These are phyloP conservation scores for Lecanoromycetidae sp. DNA, from an alignment of 2,329 filamentous ascomycete species.

Conservation along the genomic window DNA sequence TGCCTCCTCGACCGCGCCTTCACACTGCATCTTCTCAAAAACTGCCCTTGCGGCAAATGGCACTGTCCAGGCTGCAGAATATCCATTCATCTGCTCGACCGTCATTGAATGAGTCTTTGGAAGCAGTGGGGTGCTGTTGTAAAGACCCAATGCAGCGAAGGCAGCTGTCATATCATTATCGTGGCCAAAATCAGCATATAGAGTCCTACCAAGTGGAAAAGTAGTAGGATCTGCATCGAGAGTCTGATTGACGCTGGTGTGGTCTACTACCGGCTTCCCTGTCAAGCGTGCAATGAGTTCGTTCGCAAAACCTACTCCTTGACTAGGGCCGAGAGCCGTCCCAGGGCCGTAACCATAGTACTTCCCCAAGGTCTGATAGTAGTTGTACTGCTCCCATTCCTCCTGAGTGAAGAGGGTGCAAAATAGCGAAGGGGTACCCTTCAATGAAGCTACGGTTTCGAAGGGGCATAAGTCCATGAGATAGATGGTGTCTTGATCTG, in stretches of 20 bases:
- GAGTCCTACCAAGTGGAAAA: constrained; percentile 53
- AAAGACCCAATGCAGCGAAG: constrained; percentile 65
- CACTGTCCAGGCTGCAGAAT: constrained; percentile 64
- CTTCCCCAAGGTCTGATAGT: constrained; percentile 67
- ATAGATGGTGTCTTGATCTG: constrained; percentile 48
- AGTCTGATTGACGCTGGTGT: constrained; percentile 66
- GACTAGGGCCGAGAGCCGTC: constrained; percentile 66
- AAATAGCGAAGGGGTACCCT: constrained; percentile 52
- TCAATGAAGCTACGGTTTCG: constrained; percentile 55
- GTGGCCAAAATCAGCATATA: constrained; percentile 88
- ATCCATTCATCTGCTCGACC: constrained; percentile 49
- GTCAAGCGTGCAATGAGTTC: constrained; percentile 77
- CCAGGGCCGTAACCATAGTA: constrained; percentile 69
- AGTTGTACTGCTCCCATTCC: constrained; percentile 72
- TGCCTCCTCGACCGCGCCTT: constrained; percentile 45
- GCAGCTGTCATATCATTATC: constrained; percentile 77
- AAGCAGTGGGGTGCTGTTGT: constrained; percentile 48
- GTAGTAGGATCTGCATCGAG: constrained; percentile 55
- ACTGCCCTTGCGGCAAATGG: constrained; percentile 73
- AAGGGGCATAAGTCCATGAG: constrained; percentile 88
- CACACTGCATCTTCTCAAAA: constrained; percentile 74
- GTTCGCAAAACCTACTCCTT: constrained; percentile 78
- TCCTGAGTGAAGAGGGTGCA: constrained; percentile 59
- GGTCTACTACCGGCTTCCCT: constrained; percentile 48
- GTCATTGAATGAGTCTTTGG: constrained; percentile 40